Base-by-base conservation (phyloP, 1,284 basidiomycete species). In the Inonotus obliquus region DNA sequence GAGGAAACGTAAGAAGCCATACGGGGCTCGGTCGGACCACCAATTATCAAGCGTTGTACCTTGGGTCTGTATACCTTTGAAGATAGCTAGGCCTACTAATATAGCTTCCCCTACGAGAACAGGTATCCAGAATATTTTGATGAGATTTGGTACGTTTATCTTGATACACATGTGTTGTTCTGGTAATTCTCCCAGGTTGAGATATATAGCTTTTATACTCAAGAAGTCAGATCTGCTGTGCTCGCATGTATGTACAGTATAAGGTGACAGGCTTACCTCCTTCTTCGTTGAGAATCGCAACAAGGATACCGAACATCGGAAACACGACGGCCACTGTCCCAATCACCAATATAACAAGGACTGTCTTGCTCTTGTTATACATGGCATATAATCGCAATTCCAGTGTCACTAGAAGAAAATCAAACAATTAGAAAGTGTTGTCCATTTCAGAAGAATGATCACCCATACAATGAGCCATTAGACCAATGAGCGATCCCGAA, bases 111-210 rank as follows among this genome's bases (percentile, higher is more conserved):
- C 32, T 2, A 35, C 55, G 23, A 62, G 48, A 4, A 52, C 14
- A n/a, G 52, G 45, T 32, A 54, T 52, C 60, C 60, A 62, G 37
- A 48, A 62, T 10, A 57, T 32, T 9, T 45, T 51, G 45, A 45
- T 21, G 7, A 39, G 19, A 4, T 37, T 23, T 5, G 35, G 35
- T 17, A 35, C 21, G 32, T 49, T 41, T 13, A 21, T 14, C 32
- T 27, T 29, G 27, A 44, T 13, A 21, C 55, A 57, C 45, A 57
- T 57, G 25, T 44, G 29, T 38, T 32, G 13, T 41, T 60, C 51
- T 11, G 38, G 13, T n/a, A n/a, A 27, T 13, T 60, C 38, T 27
- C 47, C 54, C 9, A 57, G 2, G 9, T 51, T 29, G 23, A 53
- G 23, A 19, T 54, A 54, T 14, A 21, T 23, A 35, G 25, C 27